Base-by-base conservation (phyloP, 1,139 yeast species). In the Candida albicans region DNA sequence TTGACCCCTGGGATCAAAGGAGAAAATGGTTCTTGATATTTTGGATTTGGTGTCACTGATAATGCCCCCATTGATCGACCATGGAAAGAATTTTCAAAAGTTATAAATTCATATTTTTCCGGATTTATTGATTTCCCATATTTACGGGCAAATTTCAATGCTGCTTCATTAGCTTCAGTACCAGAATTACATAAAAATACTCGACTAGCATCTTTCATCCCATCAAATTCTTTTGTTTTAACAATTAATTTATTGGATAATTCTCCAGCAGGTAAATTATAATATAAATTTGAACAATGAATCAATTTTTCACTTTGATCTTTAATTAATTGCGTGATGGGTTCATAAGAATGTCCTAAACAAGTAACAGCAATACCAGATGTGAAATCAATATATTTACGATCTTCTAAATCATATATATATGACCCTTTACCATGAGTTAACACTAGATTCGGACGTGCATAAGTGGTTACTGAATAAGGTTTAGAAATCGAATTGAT, bases 311-410 rank as follows among this genome's bases (percentile, higher is more conserved):
- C 64, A 1, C 93, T 80, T 65, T 93, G 99, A 38, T 85, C 84
- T 45, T 69, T 64, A 48, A 90, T 63, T 49, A 93, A 79, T 46
- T 84, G 70, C 4, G 95, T 77, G 33, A 93, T 75, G 50, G 81
- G 84, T 4, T 83, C 81, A 57, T 93, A 78, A 28, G 90, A 73
- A 63, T 93, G 99, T 2, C 99, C 99, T 51, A 93, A 71, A 1
- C 87, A 84, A n/a, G 96, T 91, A 12, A 93, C 99, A 1, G 99
- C 98, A 53, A 93, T 90, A 41, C 99, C 99, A 1, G 97, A 90
- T 2, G 91, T 84, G 65, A 93, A 91, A 62, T 93, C 99, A 43
- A 93, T 76, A 61, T 86, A 93, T 58, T 85, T 77, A 41, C 84
- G 73, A 57, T 87, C 77, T 57, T 87, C 91, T 43, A 86, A 67